phyloP scores from a whole-genome alignment of 2,329 filamentous ascomycete species.

The Alternaria novae-zelandiae region DNA sequence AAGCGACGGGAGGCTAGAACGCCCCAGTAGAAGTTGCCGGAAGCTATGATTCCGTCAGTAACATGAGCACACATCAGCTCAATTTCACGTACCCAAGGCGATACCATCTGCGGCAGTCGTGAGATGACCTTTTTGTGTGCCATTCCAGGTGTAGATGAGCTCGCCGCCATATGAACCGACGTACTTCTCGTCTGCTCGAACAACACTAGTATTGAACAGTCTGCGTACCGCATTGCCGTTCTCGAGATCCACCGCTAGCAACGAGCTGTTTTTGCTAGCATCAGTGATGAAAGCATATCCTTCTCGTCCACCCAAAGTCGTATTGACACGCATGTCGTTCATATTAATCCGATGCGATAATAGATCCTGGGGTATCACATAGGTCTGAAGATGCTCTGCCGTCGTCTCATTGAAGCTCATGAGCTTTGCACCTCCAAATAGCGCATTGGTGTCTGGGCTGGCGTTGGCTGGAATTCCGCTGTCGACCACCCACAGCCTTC shows the following conservation, averaged over 20 bases:
- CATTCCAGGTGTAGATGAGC: conserved; percentile 47
- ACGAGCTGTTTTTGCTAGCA: conserved; percentile 45
- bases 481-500: conserved; percentile 52
- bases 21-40: conserved; percentile 53
- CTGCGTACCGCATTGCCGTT: conserved; percentile 45
- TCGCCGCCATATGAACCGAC: conserved; percentile 49
- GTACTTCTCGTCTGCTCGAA: conserved; percentile 48
- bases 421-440: conserved; percentile 50
- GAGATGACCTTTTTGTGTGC: conserved; percentile 39
- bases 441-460: conserved; percentile 27
- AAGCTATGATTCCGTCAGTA: conserved; percentile 25
- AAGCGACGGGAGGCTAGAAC: conserved; percentile 51
- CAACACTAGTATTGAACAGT: conserved; percentile 46
- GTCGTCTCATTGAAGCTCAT: conserved; percentile 50
- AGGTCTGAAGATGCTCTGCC: conserved; percentile 44
- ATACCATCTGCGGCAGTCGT: conserved; percentile 48
- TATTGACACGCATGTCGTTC: conserved; percentile 55
- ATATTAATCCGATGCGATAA: conserved; percentile 47
- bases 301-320: conserved; percentile 46
- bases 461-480: conserved; percentile 47
- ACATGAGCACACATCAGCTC: background rate
- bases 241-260: conserved; percentile 50
- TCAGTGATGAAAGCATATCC: conserved; percentile 54
- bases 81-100: conserved; percentile 33
- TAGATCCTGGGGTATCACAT: conserved; percentile 46